These are phyloP conservation scores for Phyllostachys edulis DNA, from an alignment of 176 grass and related monocot species.

Conservation along the genomic window DNA sequence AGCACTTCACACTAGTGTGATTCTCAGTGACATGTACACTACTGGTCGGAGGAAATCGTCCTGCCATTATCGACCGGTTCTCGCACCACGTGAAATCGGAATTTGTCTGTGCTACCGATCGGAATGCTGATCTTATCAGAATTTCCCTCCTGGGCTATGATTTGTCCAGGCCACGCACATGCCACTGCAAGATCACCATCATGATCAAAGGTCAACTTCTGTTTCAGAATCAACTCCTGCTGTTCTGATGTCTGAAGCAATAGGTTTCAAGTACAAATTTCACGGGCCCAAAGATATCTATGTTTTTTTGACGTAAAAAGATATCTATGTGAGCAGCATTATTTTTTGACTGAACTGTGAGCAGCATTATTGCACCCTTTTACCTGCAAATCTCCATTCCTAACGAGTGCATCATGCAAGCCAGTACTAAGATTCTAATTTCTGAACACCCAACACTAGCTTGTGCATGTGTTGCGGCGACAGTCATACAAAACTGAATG, in stretches of 20 bases:
- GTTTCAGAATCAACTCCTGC: background rate
- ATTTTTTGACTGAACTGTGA: background rate
- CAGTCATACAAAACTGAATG: background rate
- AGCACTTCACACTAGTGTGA: background rate
- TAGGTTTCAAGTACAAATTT: conserved; percentile 1
- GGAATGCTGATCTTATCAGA: background rate
- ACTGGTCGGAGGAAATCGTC: background rate
- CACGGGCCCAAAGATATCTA: background rate
- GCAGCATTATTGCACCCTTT: background rate
- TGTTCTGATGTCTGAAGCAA: background rate
- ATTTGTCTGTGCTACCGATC: background rate
- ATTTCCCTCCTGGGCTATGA: background rate
- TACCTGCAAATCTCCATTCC: background rate
- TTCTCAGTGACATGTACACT: conserved; percentile 19
- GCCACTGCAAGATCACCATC: background rate
- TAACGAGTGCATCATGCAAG: background rate
- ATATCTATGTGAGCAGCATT: background rate
- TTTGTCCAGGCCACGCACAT: background rate
- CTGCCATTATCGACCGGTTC: background rate
- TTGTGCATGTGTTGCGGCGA: background rate
- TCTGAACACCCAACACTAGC: background rate
- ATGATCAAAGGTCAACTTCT: background rate
- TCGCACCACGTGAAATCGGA: conserved; percentile 19
- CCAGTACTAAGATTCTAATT: background rate
- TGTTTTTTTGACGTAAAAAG: no score